Percentiles rank a stretch among this genome's conserved stretches.
phyloP scores from a whole-genome alignment of 768 basidiomycete genomes.

The Fibroporia radiculosa region DNA sequence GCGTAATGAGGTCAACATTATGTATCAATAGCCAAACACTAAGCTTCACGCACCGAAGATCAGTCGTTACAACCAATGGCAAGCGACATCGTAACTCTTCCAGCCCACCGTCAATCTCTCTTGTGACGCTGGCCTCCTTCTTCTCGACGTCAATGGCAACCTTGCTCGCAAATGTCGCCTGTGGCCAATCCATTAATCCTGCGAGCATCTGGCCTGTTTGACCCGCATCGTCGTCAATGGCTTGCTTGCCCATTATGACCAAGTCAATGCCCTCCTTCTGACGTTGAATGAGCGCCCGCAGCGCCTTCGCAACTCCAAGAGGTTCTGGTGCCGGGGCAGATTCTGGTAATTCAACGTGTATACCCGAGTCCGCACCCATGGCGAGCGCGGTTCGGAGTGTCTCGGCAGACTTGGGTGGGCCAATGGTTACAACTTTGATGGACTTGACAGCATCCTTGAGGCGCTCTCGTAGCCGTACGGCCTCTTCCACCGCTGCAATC shows the following conservation, averaged over 20 bases:
- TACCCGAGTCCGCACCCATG: slow-evolving; percentile 91
- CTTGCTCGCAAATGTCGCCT: slow-evolving; percentile 93
- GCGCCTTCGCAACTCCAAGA: slow-evolving; percentile 80
- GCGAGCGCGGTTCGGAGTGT: slow-evolving; percentile 93
- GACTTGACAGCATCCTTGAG: slow-evolving; percentile 70
- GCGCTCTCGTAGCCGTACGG: slow-evolving; percentile 85
- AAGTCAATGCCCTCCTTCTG: slow-evolving; percentile 63
- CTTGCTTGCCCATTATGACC: slow-evolving; percentile 95
- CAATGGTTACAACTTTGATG: slow-evolving; percentile 92
- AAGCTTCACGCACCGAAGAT: slow-evolving; percentile 60
- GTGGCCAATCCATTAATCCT: slow-evolving; percentile 84
- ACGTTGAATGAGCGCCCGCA: slow-evolving; percentile 66
- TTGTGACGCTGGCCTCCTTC: slow-evolving; percentile 61
- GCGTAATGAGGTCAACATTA: not conserved
- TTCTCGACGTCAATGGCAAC: slow-evolving; percentile 59
- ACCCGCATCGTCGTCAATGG: slow-evolving; percentile 94
- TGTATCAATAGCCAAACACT: not conserved
- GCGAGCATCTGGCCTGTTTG: slow-evolving; percentile 98
- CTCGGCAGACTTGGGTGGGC: slow-evolving; percentile 83
- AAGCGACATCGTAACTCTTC: slow-evolving; percentile 75
- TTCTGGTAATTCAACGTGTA: slow-evolving; percentile 86
- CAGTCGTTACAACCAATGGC: slow-evolving; percentile 87
- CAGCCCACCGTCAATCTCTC: slow-evolving; percentile 93
- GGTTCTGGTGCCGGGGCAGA: slow-evolving; percentile 74
- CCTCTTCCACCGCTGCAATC: slow-evolving; percentile 88